Percentiles rank a stretch among this genome's conserved stretches.
These are phyloP conservation scores for Nigrospora osmanthi DNA, from an alignment of 2,329 filamentous ascomycete genomes.

Conservation along the genomic window DNA sequence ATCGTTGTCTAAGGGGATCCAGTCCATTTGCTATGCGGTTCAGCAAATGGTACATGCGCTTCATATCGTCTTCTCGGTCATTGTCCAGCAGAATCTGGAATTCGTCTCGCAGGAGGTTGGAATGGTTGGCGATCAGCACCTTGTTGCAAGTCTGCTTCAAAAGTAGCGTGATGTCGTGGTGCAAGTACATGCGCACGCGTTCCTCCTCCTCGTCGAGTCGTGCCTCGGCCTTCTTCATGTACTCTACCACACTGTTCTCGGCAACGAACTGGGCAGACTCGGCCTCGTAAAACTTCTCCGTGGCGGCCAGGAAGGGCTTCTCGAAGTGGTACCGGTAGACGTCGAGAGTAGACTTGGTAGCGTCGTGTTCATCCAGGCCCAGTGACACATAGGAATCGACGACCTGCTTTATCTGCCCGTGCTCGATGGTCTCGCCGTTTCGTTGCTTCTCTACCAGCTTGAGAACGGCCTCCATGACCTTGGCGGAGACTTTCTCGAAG, in stretches of 20 bases:
- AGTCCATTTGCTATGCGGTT: conserved; percentile 85
- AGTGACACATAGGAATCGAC: conserved; percentile 95
- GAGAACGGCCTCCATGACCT: conserved; percentile 91
- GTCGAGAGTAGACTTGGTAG: conserved; percentile 87
- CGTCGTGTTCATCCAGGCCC: conserved; percentile 87
- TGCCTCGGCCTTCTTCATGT: conserved; percentile 98
- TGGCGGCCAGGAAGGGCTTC: conserved; percentile 80
- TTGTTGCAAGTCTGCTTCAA: conserved; percentile 84
- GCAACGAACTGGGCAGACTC: conserved; percentile 93
- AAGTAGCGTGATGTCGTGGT: conserved; percentile 77
- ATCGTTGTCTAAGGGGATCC: conserved; percentile 77
- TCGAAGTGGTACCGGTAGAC: conserved; percentile 93
- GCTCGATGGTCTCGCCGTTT: conserved; percentile 95
- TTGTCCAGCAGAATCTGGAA: conserved; percentile 92
- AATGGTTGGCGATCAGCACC: conserved; percentile 85
- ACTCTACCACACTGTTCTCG: conserved; percentile 96
- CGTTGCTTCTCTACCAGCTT: conserved; percentile 95
- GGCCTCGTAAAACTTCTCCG: conserved; percentile 76
- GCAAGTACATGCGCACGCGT: conserved; percentile 84
- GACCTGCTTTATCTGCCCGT: conserved; percentile 92
- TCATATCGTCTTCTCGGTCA: conserved; percentile 91
- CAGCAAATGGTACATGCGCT: conserved; percentile 89
- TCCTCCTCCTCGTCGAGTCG: conserved; percentile 90
- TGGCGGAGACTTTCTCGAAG: conserved; percentile 73
- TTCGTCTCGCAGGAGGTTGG: conserved; percentile 79